Percentiles rank a stretch among this genome's conserved stretches.
Conservation (phyloP, 805 yeast species). For the Cyberlindnera petersonii region DNA sequence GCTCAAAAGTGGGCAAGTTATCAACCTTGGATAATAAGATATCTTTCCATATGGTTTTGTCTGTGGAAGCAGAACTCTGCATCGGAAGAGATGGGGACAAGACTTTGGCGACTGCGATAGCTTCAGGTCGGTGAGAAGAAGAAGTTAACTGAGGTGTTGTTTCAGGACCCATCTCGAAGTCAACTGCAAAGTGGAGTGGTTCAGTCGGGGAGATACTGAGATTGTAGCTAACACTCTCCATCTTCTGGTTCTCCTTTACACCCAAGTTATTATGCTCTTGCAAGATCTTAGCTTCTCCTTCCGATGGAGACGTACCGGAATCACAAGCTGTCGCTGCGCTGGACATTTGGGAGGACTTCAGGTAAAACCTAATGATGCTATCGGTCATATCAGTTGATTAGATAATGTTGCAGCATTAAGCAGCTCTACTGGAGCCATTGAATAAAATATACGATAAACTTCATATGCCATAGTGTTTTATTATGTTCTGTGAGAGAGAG, state of each 20-base stretch:
- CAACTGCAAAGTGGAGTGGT: not conserved
- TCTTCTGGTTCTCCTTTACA: too few relatives aligned
- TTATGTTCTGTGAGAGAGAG: too few relatives aligned
- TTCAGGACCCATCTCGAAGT: not conserved
- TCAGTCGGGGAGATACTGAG: not conserved
- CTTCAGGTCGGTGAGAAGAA: too few relatives aligned
- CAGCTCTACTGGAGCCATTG: too few relatives aligned
- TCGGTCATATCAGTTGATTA: not conserved
- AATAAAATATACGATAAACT: too few relatives aligned
- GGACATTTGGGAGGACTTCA: not conserved
- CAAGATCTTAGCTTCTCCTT: too few relatives aligned
- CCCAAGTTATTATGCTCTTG: too few relatives aligned
- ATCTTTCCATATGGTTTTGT: conserved; percentile 2
- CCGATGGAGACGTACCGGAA: too few relatives aligned
- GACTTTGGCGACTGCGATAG: too few relatives aligned
- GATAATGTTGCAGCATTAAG: too few relatives aligned
- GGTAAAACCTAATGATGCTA: not conserved
- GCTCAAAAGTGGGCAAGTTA: conserved; percentile 13
- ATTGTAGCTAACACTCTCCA: too few relatives aligned
- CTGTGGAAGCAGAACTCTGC: not conserved
- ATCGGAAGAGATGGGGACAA: not conserved
- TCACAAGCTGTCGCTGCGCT: not conserved
- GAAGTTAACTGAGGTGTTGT: not conserved
- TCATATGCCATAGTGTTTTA: too few relatives aligned
- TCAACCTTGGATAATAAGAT: conserved; percentile 9